Conservation (phyloP, 805 yeast genomes). For the Gaillardinia entomophila region DNA sequence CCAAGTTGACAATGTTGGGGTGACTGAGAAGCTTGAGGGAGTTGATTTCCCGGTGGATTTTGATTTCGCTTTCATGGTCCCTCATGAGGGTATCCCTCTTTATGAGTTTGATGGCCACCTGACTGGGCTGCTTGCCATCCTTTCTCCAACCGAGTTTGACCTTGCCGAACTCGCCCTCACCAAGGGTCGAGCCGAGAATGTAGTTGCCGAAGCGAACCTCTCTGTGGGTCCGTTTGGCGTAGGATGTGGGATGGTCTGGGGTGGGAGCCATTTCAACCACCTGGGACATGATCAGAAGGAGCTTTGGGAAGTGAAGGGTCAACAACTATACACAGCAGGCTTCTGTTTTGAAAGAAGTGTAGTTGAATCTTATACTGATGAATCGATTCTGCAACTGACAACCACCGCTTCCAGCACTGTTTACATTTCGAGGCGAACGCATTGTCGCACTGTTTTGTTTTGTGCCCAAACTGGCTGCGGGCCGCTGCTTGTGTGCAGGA, state of each 20-base stretch:
- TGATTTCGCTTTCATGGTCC: conserved; percentile 79
- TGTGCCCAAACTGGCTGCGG: not conserved
- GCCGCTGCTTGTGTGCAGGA: not conserved
- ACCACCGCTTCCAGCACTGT: not conserved
- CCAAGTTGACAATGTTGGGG: conserved; percentile 88
- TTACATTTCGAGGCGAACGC: not conserved
- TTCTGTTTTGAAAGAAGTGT: too few relatives aligned
- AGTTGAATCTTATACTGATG: too few relatives aligned
- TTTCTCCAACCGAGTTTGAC: conserved; percentile 96
- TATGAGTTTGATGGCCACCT: conserved; percentile 90
- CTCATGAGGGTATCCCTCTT: conserved; percentile 84
- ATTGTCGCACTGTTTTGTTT: not conserved
- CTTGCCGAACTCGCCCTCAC: conserved; percentile 98
- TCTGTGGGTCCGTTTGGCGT: conserved; percentile 38
- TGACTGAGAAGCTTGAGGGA: conserved; percentile 81
- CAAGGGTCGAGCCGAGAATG: conserved; percentile 85
- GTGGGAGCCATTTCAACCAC: too few relatives aligned
- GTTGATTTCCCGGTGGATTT: conserved; percentile 89
- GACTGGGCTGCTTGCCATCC: conserved; percentile 69
- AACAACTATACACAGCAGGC: too few relatives aligned
- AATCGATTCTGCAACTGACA: not conserved
- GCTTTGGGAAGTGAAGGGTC: too few relatives aligned
- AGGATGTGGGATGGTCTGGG: not conserved
- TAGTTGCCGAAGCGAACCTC: conserved; percentile 87
- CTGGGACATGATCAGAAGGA: not conserved